Base-by-base conservation (phyloP, 495 filamentous ascomycete genomes). In the Aspergillus ostianus region DNA sequence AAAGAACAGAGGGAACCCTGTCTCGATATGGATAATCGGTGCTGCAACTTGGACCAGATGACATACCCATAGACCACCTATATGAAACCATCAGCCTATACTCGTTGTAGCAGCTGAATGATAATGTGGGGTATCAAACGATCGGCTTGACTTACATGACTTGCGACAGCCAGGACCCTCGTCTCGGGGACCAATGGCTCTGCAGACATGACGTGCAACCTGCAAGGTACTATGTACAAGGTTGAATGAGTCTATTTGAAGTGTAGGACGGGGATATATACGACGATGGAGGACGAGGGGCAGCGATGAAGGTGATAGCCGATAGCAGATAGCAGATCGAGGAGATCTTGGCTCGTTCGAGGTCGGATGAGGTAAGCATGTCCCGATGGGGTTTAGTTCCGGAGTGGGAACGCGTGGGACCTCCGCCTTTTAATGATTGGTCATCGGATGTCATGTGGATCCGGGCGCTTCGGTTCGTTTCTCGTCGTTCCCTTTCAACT, bases 101-200 rank as follows among this genome's bases (percentile, higher is more conserved):
- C 18, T 49, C 17, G n/a, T 46, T 56, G 26, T 17, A 7, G n/a
- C n/a, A 19, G 18, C 10, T 55, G 23, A 15, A 30, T 29, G 7
- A 30, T 29, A n/a, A 23, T 23, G 30, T 30, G 6, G 19, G 15
- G 47, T 29, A 23, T 48, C 4, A 8, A 15, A 2, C 4, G 29
- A 30, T 17, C 54, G n/a, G 47, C 29, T 36, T 58, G 59, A 67
- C 90, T 75, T 90, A 97, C 94, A 95, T 98, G 94, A 75, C 94
- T 98, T 70, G 94, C 94, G 63, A 98, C 85, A 47, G 94, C 93
- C 68, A 98, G 82, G 57, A 98, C 92, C 68, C 85, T 79, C 30
- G 92, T 96, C 70, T 94, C 91, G 12, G 92, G 91, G 48, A 95
- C 84, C 27, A 84, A 66, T 55, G 50, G 62, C 47, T 77, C 73